Base-by-base conservation (phyloP, 1,284 basidiomycete species). In the Cutaneotrichosporon spelunceum region DNA sequence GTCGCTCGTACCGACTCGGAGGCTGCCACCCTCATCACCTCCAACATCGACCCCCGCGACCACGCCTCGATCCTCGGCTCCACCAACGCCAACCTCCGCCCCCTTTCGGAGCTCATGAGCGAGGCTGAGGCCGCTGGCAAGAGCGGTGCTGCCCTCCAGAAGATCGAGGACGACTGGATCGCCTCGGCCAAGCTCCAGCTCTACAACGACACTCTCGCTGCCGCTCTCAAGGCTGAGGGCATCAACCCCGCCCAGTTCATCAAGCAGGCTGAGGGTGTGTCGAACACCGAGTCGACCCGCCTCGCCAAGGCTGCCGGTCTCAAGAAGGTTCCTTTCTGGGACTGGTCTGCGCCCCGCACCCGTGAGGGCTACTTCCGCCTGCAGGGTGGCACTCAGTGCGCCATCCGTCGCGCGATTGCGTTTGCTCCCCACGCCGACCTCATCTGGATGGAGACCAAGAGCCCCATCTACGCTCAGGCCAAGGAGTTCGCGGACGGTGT, bases 381-480 rank as follows among this genome's bases (percentile, higher is more conserved):
- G 84, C 91, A 93, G 79, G 94, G 95, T 64, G 95, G 95, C 19
- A 99, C 94, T 7, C 87, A 90, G 76, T 95, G 92, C 75, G 94
- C 93, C 23, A 85, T 99, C 76, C 89, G 91, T 81, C 91, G 95
- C 65, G 90, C 90, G 30, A 83, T 93, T 67, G 93, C 92, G 36
- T 99, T 93, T 73, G 93, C 93, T 24, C 93, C 92, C 1, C 92
- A 95, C 79, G 88, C 91, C 44, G 94, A 97, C 78, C 81, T 93
- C 58, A 76, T 94, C 67, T 93, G 93, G 93, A 95, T 96, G 93
- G 95, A 99, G 84, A 99, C 96, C 65, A 94, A 94, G 83, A 89
- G 86, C 73, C 95, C 95, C n/a, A 95, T 97, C 79, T 82, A 95
- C 54, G 81, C 87, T 1, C 95, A 99, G 81, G 96, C 95, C 34